Evolutionary conservation across 1,284 basidiomycete species (phyloP).

Genomic region (Ganoderma meredithae): DNA sequence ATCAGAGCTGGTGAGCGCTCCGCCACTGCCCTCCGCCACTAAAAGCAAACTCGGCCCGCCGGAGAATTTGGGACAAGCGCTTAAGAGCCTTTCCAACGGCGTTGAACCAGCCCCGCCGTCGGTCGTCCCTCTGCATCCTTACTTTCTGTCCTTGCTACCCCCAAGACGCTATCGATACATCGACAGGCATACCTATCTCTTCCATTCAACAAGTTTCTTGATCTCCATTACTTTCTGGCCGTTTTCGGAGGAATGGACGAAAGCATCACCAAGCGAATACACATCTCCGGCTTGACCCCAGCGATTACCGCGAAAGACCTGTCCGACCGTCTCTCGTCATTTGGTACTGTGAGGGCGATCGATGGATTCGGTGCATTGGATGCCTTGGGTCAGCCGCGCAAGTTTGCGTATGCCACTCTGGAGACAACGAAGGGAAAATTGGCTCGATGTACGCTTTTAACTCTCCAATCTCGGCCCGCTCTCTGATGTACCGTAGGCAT

Average conservation of each 20-base stretch:
- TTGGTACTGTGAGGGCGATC: slow-evolving; percentile 70
- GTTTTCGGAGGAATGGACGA: slow-evolving; percentile 38
- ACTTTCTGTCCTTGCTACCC: too few relatives aligned
- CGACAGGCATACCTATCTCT: too few relatives aligned
- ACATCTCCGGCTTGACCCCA: slow-evolving; percentile 77
- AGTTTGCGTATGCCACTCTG: slow-evolving; percentile 78
- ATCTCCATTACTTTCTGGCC: neutral
- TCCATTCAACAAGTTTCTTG: too few relatives aligned
- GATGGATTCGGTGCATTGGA: slow-evolving; percentile 75
- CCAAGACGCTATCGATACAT: too few relatives aligned
- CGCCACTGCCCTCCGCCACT: too few relatives aligned
- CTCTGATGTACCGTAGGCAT: slow-evolving; percentile 56
- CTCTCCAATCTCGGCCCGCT: slow-evolving; percentile 1
- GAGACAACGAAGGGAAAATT: slow-evolving; percentile 67
- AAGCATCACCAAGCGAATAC: slow-evolving; percentile 66
- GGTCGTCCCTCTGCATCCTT: too few relatives aligned
- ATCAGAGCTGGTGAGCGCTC: too few relatives aligned
- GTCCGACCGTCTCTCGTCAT: slow-evolving; percentile 62
- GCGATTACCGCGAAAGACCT: slow-evolving; percentile 67
- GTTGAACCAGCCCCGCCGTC: neutral
- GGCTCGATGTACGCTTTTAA: slow-evolving; percentile 61
- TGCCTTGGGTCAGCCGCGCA: slow-evolving; percentile 68
- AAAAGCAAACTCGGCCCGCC: neutral
- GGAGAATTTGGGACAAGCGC: neutral
- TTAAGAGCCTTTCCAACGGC: neutral